These are phyloP conservation scores for Albatrellus sp. DNA, from an alignment of 1,284 basidiomycete genomes.

Conservation along the genomic window DNA sequence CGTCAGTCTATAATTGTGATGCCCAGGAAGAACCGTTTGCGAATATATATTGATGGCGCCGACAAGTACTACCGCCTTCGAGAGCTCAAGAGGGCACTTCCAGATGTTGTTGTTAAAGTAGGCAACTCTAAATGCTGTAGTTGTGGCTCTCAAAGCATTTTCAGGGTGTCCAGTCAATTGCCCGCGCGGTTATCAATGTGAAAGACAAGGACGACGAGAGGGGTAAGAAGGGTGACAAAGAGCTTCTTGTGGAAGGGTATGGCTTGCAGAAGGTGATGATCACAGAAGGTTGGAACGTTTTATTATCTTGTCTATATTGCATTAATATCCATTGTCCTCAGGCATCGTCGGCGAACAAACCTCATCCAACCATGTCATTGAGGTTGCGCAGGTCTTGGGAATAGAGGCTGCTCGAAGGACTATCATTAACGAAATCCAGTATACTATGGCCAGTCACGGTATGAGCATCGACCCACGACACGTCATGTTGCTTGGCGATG, in stretches of 20 bases:
- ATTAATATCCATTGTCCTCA: constrained; percentile 17
- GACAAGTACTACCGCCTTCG: constrained; percentile 86
- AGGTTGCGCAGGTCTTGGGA: constrained; percentile 87
- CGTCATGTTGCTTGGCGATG: constrained; percentile 96
- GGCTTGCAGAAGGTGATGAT: constrained; percentile 97
- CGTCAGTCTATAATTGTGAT: constrained; percentile 61
- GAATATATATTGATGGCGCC: constrained; percentile 76
- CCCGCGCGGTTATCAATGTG: constrained; percentile 87
- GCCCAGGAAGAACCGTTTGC: constrained; percentile 67
- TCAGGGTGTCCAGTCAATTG: constrained; percentile 75
- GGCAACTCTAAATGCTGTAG: constrained; percentile 4
- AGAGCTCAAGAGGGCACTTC: constrained; percentile 71
- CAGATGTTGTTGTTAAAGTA: constrained; percentile 84
- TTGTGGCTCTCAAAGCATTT: neutral
- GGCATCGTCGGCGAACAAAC: constrained; percentile 90
- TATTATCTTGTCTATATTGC: neutral
- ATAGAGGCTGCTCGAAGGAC: constrained; percentile 94
- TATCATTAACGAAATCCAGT: constrained; percentile 96
- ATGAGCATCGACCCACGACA: constrained; percentile 99
- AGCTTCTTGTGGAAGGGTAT: constrained; percentile 91
- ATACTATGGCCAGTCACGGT: constrained; percentile 95
- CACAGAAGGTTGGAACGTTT: constrained; percentile 64
- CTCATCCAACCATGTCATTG: constrained; percentile 96
- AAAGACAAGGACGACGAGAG: constrained; percentile 69
- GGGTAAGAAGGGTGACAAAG: constrained; percentile 75